These are phyloP conservation scores for Colletotrichum abscissum DNA, from an alignment of 2,329 filamentous ascomycete species.

Conservation along the genomic window DNA sequence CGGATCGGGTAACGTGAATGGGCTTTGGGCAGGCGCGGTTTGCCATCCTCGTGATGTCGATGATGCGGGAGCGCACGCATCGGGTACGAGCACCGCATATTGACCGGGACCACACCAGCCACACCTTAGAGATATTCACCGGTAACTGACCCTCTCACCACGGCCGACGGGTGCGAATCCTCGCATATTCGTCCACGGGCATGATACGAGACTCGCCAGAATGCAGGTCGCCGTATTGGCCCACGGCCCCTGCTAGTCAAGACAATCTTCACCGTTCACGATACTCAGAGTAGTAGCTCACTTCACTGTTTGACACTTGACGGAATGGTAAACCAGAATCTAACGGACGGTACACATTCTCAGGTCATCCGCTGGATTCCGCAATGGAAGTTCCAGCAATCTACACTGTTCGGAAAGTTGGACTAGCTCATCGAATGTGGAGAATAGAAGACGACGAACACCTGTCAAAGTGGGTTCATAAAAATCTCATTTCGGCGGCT, in stretches of 20 bases:
- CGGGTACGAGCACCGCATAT: neutral
- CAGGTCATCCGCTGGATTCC: neutral
- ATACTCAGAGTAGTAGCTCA: neutral
- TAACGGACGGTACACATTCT: neutral
- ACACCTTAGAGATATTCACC: neutral
- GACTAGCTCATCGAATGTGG: too few species aligned
- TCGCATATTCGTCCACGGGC: neutral
- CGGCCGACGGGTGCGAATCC: neutral
- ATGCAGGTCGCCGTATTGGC: neutral
- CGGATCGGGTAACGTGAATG: slow-evolving; percentile 3
- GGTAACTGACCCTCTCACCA: neutral
- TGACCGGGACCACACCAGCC: slow-evolving; percentile 1
- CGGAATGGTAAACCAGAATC: neutral
- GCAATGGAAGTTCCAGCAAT: neutral
- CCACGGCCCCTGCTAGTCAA: neutral
- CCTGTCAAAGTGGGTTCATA: neutral
- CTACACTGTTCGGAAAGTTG: neutral
- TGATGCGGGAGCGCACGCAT: neutral
- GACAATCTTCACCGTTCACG: neutral
- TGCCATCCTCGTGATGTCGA: neutral
- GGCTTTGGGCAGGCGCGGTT: neutral
- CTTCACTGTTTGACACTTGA: neutral
- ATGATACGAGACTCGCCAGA: slow-evolving; percentile 12
- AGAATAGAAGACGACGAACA: neutral
- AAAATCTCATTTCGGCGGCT: slow-evolving; percentile 16